Base-by-base conservation (phyloP, 2,329 filamentous ascomycete genomes). In the Aspergillus carbonarius region DNA sequence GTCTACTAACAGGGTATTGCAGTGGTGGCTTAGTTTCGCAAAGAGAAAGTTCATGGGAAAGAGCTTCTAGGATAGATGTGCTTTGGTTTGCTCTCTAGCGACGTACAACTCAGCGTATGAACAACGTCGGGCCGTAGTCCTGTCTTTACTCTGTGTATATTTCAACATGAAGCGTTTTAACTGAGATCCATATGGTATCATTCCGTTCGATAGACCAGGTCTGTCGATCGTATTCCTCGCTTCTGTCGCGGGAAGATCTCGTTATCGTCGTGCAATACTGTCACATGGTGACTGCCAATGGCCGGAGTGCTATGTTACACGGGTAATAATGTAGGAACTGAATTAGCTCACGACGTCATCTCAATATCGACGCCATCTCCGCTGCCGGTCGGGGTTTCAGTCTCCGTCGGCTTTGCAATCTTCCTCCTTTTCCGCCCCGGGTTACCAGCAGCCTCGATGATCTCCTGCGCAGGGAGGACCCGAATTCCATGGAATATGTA, bases 21-120 rank as follows among this genome's bases (percentile, higher is more conserved):
- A 96, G 87, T 98, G 93, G 91, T 99, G 95, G 95, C 79, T 99
- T 75, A 98, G 95, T 83, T 99, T 97, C 76, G 91, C 91, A 55
- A 98, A 98, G 88, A 88, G 95, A 80, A 97, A 97, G 86, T 99
- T 99, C 74, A 98, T 99, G 95, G 93, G 93, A 76, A 98, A 98
- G 86, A 85, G 86, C 66, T 81, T 95, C 78, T 93, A 82, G 66
- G 69, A 37, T 59, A 54, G 50, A 57, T 53, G 30, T 60, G 57
- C 59, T 62, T 67, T 65, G 47, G 54, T 60, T 60, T 58, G 60
- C 47, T 58, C 40, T 23, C 47, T 35, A 42, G 42, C 53, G 47
- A 54, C 34, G 58, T 57, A 58, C 42, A 60, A 37, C 52, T 58
- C 54, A 63, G 62, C 63, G 62, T 64, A 55, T 62, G 61, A 64